Conservation (phyloP, 164 flowering plant species). For the Aristolochia californica region DNA sequence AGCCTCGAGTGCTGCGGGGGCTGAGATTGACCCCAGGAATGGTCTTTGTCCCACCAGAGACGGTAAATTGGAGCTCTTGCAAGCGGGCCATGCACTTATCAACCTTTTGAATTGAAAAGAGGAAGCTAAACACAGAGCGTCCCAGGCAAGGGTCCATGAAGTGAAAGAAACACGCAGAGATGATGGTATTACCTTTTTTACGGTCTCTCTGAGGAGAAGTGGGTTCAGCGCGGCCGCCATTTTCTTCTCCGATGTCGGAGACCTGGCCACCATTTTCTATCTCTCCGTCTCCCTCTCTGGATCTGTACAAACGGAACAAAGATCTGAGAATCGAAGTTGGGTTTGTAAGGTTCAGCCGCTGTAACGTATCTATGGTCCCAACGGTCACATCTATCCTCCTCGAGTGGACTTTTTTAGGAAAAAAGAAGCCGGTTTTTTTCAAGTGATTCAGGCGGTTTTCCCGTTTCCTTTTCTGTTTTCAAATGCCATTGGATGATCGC, state of each 20-base stretch:
- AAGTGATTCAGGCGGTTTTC: too few relatives aligned
- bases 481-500: too few relatives aligned
- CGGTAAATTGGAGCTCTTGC: conserved; percentile 85
- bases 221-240: conserved; percentile 59
- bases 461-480: too few relatives aligned
- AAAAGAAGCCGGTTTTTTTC: too few relatives aligned
- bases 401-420: too few relatives aligned
- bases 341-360: conserved; percentile 3
- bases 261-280: conserved; percentile 72
- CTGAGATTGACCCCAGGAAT: conserved; percentile 57
- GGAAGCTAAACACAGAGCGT: not conserved
- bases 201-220: conserved; percentile 61
- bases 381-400: conserved; percentile 39
- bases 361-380: conserved; percentile 19
- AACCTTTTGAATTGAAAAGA: conserved; percentile 42
- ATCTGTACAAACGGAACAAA: not conserved
- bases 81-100: conserved; percentile 79
- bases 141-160: not conserved
- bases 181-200: conserved; percentile 52
- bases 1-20: conserved; percentile 70
- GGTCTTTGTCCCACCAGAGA: conserved; percentile 64
- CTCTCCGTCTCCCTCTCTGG: conserved; percentile 6
- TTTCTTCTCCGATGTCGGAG: conserved; percentile 63
- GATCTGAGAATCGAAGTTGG: not conserved
- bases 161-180: too few relatives aligned